Evolutionary conservation across 164 flowering plant genomes (phyloP).

Genomic region (Chimonanthus salicifolius): DNA sequence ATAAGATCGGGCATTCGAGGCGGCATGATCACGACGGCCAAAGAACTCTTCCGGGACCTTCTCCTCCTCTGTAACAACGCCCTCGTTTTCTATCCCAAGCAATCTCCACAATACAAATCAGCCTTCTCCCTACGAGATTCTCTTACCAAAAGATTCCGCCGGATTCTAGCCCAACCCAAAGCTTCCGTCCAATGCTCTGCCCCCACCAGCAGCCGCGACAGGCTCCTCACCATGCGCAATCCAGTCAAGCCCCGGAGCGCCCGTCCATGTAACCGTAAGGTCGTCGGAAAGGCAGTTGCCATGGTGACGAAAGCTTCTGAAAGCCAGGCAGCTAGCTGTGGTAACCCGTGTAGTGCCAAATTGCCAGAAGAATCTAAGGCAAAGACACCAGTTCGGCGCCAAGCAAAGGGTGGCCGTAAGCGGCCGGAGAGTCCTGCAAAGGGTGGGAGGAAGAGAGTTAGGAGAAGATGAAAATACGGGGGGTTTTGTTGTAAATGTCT

Average conservation of each 20-base stretch:
- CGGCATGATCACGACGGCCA: constrained; percentile 28
- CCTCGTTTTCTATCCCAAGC: constrained; percentile 58
- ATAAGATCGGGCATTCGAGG: constrained; percentile 45
- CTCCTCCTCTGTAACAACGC: constrained; percentile 75
- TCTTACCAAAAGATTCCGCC: constrained; percentile 25
- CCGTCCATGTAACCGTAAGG: constrained; percentile 28
- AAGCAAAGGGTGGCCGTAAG: constrained; percentile 19
- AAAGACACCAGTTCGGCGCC: constrained; percentile 28
- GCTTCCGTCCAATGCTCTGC: not conserved
- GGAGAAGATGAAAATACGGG: constrained; percentile 17
- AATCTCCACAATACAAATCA: constrained; percentile 51
- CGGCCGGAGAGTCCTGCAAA: constrained; percentile 15
- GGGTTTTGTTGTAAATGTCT: not conserved
- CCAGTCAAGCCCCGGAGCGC: constrained; percentile 49
- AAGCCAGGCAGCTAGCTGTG: not conserved
- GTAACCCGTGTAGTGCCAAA: not conserved
- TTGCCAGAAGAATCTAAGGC: constrained; percentile 11
- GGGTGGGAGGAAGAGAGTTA: constrained; percentile 34
- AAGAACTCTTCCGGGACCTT: constrained; percentile 65
- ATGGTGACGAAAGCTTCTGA: not conserved
- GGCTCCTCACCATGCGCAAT: not conserved
- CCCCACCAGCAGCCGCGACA: constrained; percentile 13
- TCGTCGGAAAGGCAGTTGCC: constrained; percentile 9
- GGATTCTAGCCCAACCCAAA: constrained; percentile 8
- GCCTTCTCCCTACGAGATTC: constrained; percentile 47